Evolutionary conservation across 768 basidiomycete genomes (phyloP).

Genomic region (Strobilomyces dryophilus): DNA sequence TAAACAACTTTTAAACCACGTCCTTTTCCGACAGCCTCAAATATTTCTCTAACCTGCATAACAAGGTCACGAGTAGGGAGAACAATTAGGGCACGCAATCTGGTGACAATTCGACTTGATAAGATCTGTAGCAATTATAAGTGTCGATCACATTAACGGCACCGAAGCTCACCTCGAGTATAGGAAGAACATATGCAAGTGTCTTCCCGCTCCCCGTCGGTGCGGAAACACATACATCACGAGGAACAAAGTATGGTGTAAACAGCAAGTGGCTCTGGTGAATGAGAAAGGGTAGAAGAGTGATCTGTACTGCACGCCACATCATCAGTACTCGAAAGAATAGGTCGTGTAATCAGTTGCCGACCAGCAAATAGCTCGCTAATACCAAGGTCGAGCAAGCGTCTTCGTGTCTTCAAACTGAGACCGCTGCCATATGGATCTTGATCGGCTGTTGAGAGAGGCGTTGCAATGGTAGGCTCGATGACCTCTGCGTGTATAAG

Average conservation of each 20-base stretch:
- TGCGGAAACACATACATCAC: conserved; percentile 90
- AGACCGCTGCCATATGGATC: conserved; percentile 45
- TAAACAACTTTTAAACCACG: conserved; percentile 72
- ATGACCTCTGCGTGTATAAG: conserved; percentile 68
- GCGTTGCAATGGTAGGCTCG: conserved; percentile 44
- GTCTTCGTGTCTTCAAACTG: conserved; percentile 52
- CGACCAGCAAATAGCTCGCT: conserved; percentile 83
- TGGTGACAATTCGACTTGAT: conserved; percentile 69
- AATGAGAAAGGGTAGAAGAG: conserved; percentile 78
- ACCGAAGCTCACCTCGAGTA: conserved; percentile 63
- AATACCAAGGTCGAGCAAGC: conserved; percentile 76
- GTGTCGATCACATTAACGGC: background rate
- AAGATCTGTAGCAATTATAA: conserved; percentile 49
- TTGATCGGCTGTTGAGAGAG: conserved; percentile 38
- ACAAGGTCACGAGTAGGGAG: conserved; percentile 95
- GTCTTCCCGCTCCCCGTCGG: conserved; percentile 99
- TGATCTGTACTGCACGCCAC: conserved; percentile 71
- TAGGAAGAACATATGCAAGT: conserved; percentile 90
- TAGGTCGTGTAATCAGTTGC: conserved; percentile 18
- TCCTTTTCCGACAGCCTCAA: conserved; percentile 81
- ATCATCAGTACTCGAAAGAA: conserved; percentile 12
- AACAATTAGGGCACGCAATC: conserved; percentile 83
- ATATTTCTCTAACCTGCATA: conserved; percentile 85
- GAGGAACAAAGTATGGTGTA: conserved; percentile 58
- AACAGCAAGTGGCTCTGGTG: conserved; percentile 50